Evolutionary conservation across 139 green algal species (phyloP).

Genomic region (Picochlorum sp.): DNA sequence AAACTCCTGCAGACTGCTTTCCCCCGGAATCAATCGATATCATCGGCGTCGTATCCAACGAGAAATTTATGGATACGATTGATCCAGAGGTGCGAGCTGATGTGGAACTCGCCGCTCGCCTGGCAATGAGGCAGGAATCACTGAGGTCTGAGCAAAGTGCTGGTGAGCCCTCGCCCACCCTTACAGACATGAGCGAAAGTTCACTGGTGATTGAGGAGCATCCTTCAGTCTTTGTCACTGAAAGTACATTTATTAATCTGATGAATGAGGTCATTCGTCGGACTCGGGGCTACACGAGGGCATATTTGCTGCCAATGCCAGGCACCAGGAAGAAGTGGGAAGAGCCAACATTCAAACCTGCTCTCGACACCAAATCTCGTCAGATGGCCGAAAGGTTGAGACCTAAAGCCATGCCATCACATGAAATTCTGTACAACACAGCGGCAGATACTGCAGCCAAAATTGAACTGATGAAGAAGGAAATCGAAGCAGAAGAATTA

Average conservation of each 20-base stretch:
- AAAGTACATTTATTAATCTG: constrained; percentile 32
- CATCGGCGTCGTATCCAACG: constrained; percentile 37
- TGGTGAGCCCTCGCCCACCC: constrained; percentile 9
- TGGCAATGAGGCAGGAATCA: constrained; percentile 12
- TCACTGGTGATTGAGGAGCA: background rate
- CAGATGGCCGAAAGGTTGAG: constrained; percentile 38
- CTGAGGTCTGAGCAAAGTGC: background rate
- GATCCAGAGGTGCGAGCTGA: constrained; percentile 49
- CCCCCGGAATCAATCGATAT: constrained; percentile 35
- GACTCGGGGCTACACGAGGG: constrained; percentile 19
- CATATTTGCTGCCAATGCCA: constrained; percentile 58
- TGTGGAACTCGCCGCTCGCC: constrained; percentile 42
- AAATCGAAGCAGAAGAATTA: constrained; percentile 13
- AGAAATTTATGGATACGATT: constrained; percentile 53
- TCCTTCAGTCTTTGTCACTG: constrained; percentile 14
- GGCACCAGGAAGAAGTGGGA: constrained; percentile 36
- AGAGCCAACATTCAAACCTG: constrained; percentile 47
- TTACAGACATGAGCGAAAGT: background rate
- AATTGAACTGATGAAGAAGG: constrained; percentile 5
- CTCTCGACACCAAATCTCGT: constrained; percentile 44
- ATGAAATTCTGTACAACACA: constrained; percentile 39
- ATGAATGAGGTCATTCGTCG: constrained; percentile 52
- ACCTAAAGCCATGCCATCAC: constrained; percentile 25
- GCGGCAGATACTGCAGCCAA: constrained; percentile 14
- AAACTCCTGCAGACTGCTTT: background rate